Evolutionary conservation across 2,329 filamentous ascomycete species (phyloP).

Genomic region (Phaeosphaeriaceae sp.): DNA sequence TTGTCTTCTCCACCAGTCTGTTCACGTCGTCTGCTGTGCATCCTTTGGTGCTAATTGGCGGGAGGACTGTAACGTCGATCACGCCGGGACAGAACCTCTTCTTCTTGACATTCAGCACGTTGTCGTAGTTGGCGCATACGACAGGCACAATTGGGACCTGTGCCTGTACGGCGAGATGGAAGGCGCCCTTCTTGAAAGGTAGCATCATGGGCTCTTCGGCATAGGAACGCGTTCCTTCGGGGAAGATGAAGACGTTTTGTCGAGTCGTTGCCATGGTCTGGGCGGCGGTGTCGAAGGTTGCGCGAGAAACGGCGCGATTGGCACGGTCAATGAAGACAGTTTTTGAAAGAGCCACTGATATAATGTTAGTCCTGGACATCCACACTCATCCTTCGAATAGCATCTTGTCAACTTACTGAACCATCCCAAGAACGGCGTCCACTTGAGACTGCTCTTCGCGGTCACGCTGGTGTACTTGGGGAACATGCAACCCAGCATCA

Average conservation of each 20-base stretch:
- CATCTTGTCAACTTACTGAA: conserved; percentile 66
- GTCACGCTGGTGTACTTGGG: conserved; percentile 92
- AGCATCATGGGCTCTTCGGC: conserved; percentile 79
- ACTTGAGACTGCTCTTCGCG: conserved; percentile 84
- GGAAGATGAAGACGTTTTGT: conserved; percentile 82
- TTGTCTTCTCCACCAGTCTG: conserved; percentile 36
- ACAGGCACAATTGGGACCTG: conserved; percentile 91
- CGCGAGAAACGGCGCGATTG: conserved; percentile 80
- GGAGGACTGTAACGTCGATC: conserved; percentile 62
- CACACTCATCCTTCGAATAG: background rate
- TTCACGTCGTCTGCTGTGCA: conserved; percentile 45
- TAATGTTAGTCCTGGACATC: conserved; percentile 5
- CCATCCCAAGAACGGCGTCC: conserved; percentile 87
- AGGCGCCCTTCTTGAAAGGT: conserved; percentile 99
- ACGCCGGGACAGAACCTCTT: conserved; percentile 51
- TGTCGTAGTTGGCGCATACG: conserved; percentile 59
- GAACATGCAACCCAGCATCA: conserved; percentile 89
- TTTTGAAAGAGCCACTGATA: conserved; percentile 76
- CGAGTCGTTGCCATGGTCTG: conserved; percentile 73
- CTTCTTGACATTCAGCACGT: conserved; percentile 55
- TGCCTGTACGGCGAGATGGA: conserved; percentile 93
- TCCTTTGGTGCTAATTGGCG: conserved; percentile 46
- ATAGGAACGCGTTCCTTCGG: conserved; percentile 93
- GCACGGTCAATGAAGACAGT: conserved; percentile 95
- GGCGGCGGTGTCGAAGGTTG: conserved; percentile 85